These are phyloP conservation scores for Ottelia alismoides DNA, from an alignment of 106 monocot species.

Conservation along the genomic window DNA sequence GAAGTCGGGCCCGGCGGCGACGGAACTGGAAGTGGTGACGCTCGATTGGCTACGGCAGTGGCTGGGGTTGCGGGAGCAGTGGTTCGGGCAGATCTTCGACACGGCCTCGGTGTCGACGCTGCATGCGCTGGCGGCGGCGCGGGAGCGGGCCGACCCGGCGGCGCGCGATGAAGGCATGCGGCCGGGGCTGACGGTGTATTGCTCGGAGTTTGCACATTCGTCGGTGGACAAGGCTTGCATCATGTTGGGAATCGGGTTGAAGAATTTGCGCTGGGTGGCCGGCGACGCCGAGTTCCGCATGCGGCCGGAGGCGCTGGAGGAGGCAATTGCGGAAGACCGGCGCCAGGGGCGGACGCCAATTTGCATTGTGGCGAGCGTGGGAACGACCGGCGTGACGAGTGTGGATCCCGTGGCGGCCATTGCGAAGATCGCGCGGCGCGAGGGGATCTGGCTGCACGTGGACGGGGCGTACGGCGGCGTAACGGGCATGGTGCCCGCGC, in stretches of 20 bases:
- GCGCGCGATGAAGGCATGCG: no score
- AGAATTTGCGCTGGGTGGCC: background rate
- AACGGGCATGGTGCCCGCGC: conserved; percentile 41
- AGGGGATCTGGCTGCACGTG: conserved; percentile 32
- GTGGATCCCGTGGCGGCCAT: conserved; percentile 23
- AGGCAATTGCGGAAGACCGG: conserved; percentile 2
- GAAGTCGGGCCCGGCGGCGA: no score
- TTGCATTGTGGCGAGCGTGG: conserved; percentile 37
- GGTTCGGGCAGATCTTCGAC: no score
- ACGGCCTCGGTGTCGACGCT: no score
- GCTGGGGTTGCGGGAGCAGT: no score
- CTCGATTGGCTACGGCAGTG: no score
- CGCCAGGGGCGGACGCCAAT: conserved; percentile 19
- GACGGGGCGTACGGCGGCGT: conserved; percentile 49
- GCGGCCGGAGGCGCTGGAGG: background rate
- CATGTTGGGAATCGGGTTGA: background rate
- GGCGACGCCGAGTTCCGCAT: background rate
- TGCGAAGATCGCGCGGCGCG: conserved; percentile 12
- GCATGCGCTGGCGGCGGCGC: no score
- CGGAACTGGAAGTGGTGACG: no score
- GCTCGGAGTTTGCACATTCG: conserved; percentile 41
- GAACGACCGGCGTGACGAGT: conserved; percentile 29
- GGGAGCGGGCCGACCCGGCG: no score
- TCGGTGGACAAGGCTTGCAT: conserved; percentile 15
- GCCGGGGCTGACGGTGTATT: conserved; percentile 30